phyloP scores from a whole-genome alignment of 2,329 filamentous ascomycete genomes.

The Coniochaeta ligniaria region DNA sequence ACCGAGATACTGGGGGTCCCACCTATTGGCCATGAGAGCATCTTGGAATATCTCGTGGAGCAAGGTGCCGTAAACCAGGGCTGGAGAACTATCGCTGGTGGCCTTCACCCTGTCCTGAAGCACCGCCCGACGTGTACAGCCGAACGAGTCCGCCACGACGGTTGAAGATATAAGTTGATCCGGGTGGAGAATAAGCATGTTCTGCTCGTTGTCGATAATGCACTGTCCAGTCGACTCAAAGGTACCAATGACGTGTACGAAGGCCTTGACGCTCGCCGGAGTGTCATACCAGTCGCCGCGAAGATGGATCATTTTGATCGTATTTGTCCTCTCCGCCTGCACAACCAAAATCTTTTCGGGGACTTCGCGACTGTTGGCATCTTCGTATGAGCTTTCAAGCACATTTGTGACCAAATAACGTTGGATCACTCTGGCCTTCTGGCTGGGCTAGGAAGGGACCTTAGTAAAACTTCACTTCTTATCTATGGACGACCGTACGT shows the following conservation, averaged over 20 bases:
- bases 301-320: conserved; percentile 62
- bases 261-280: conserved; percentile 64
- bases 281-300: conserved; percentile 85
- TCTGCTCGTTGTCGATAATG: conserved; percentile 72
- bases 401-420: conserved; percentile 77
- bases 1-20: conserved; percentile 64
- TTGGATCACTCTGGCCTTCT: conserved; percentile 69
- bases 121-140: conserved; percentile 82
- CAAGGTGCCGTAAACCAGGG: conserved; percentile 87
- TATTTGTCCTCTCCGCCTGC: conserved; percentile 65
- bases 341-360: conserved; percentile 78
- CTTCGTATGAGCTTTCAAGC: conserved; percentile 60
- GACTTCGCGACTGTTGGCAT: conserved; percentile 50
- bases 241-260: conserved; percentile 78
- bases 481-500: conserved; percentile 35
- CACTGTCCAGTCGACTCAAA: conserved; percentile 68
- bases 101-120: conserved; percentile 93
- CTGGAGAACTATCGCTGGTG: conserved; percentile 69
- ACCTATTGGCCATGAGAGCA: conserved; percentile 74
- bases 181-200: conserved; percentile 86
- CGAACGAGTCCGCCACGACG: conserved; percentile 92
- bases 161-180: conserved; percentile 94
- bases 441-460: conserved; percentile 50
- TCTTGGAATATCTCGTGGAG: conserved; percentile 95
- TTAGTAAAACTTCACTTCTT: conserved; percentile 48